Percentiles rank a stretch among this genome's conserved stretches.
Conservation (phyloP, 2,329 filamentous ascomycete species). For the Cytospora mali region DNA sequence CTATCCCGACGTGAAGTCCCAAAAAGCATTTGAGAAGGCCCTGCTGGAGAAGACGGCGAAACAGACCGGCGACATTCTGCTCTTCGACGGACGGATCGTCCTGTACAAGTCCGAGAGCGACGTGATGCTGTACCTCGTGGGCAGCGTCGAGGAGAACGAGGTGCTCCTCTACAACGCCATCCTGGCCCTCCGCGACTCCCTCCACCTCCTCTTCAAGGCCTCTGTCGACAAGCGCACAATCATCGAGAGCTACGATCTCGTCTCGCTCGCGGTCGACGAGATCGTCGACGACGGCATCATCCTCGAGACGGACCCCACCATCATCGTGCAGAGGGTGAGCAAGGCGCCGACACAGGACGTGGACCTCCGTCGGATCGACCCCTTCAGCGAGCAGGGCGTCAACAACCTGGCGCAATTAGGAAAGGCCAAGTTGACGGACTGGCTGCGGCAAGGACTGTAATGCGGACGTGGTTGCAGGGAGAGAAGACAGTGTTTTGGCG, state of each 20-base stretch:
- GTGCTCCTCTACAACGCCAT: conserved; percentile 94
- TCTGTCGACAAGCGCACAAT: conserved; percentile 97
- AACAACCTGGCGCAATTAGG: conserved; percentile 93
- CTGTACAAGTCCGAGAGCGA: conserved; percentile 98
- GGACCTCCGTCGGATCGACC: conserved; percentile 89
- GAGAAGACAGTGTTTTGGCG: conserved; percentile 19
- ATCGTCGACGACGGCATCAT: conserved; percentile 95
- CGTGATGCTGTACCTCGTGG: conserved; percentile 94
- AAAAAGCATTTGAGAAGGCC: conserved; percentile 96
- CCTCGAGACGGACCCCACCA: conserved; percentile 93
- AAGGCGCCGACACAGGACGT: conserved; percentile 89
- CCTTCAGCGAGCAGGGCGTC: conserved; percentile 86
- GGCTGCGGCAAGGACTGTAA: conserved; percentile 82
- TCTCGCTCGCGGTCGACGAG: conserved; percentile 92
- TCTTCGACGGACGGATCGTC: conserved; percentile 95
- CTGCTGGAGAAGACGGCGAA: conserved; percentile 95
- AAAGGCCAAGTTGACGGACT: conserved; percentile 87
- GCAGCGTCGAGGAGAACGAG: conserved; percentile 92
- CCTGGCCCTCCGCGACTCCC: conserved; percentile 83
- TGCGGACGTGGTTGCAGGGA: conserved; percentile 20
- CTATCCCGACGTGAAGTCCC: conserved; percentile 87
- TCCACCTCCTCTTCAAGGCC: conserved; percentile 95
- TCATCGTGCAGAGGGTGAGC: conserved; percentile 90
- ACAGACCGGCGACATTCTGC: conserved; percentile 91
- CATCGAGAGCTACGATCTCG: conserved; percentile 97